A percentile compares a stretch with the other conserved stretches of the same genome.
phyloP scores from a whole-genome alignment of 2,329 filamentous ascomycete species.

The Aspergillus japonicus region DNA sequence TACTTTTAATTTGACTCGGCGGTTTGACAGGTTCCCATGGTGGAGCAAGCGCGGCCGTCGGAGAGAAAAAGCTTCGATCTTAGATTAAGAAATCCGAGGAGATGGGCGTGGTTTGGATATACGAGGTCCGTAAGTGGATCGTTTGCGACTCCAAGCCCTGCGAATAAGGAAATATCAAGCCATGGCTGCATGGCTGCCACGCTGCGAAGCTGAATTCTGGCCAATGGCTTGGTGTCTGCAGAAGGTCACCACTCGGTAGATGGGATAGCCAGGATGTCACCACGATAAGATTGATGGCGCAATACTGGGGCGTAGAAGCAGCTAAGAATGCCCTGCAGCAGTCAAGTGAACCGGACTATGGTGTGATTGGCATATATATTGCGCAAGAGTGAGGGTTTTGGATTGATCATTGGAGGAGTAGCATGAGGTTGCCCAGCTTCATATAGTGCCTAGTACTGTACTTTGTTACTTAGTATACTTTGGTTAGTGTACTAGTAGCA shows the following conservation, averaged over 20 bases:
- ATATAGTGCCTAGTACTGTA: neutral
- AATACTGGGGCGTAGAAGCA: constrained; percentile 23
- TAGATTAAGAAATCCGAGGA: neutral
- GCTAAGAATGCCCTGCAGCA: neutral
- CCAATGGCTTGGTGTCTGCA: neutral
- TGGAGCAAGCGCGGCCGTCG: neutral
- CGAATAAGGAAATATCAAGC: neutral
- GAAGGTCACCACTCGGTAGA: neutral
- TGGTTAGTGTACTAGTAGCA: neutral
- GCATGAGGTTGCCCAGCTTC: neutral
- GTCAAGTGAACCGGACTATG: neutral
- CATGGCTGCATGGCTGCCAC: neutral
- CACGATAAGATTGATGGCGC: constrained; percentile 34
- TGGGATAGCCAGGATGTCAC: neutral
- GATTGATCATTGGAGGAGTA: neutral
- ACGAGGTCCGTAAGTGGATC: neutral
- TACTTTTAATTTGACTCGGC: neutral
- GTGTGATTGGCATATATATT: neutral
- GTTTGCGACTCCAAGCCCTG: neutral
- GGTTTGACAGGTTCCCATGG: neutral
- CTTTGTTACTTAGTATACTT: neutral
- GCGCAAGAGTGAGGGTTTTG: neutral
- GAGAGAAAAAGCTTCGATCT: neutral
- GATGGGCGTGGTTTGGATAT: neutral
- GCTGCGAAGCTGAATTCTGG: neutral